These are phyloP conservation scores for Suhomyces xylopsoci DNA, from an alignment of 805 yeast species.

Conservation along the genomic window DNA sequence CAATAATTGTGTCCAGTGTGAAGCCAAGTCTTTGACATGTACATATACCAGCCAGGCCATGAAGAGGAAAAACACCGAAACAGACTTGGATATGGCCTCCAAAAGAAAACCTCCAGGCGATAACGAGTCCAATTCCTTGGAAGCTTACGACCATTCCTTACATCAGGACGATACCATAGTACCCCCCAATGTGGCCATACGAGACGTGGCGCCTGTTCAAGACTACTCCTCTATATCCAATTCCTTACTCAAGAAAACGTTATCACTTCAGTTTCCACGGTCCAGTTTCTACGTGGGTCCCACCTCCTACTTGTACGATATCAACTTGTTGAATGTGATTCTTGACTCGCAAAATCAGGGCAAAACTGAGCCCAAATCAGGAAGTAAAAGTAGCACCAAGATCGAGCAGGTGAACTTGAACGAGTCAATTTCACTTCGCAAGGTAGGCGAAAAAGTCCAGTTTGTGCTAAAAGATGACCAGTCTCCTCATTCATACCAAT, in stretches of 20 bases:
- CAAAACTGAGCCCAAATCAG: background rate
- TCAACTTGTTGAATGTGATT: constrained; percentile 61
- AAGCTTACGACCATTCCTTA: background rate
- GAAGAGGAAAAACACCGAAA: constrained; percentile 32
- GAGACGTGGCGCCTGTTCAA: constrained; percentile 58
- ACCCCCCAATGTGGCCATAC: constrained; percentile 43
- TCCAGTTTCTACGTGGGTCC: constrained; percentile 89
- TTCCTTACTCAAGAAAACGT: constrained; percentile 63
- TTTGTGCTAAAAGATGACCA: constrained; percentile 81
- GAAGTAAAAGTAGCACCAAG: constrained; percentile 1
- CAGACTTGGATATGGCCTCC: constrained; percentile 10
- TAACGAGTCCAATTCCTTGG: constrained; percentile 2
- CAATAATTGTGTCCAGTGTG: constrained; percentile 72
- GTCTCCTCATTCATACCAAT: constrained; percentile 62
- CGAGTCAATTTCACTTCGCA: constrained; percentile 64
- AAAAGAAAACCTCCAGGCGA: constrained; percentile 11
- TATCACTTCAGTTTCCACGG: constrained; percentile 82
- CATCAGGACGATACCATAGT: constrained; percentile 16
- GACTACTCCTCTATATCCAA: constrained; percentile 65
- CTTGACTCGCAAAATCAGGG: constrained; percentile 30
- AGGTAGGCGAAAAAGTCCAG: constrained; percentile 72
- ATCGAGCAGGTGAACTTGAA: constrained; percentile 79
- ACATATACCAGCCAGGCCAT: constrained; percentile 62
- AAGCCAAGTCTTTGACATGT: constrained; percentile 67
- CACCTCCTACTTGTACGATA: constrained; percentile 75